Evolutionary conservation across 352 stramenopile genomes (phyloP), one percentile per base, ranked within the genome.

Genomic region (Phytopythium vexans): DNA sequence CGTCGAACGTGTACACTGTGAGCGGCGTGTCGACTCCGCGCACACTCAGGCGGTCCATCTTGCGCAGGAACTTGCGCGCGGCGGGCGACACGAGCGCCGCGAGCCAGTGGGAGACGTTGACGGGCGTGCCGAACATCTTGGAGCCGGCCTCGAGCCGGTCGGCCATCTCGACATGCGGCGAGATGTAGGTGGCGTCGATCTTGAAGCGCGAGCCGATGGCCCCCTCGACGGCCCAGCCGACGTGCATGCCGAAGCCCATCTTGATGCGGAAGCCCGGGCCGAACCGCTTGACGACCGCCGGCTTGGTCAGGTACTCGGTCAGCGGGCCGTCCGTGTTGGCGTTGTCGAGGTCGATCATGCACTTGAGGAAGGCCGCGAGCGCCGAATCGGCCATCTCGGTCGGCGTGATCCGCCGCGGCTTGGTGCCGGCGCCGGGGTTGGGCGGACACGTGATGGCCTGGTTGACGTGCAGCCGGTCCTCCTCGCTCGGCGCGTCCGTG

Each of bases 151-250:
- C 94, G 5, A 99, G 74, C 14, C 89, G 93, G 53, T 98, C 94
- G 8, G 92, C 84, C 74, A 92, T 90, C 54, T 98, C 94, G 9
- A 98, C 94, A 50, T 97, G 89, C 27, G 96, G 91, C 6, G 88
- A 97, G 50, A 99, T 95, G 61, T 98, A 98, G 12, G 95, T 98
- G n/a, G 94, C 94, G 63, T 99, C 96, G 57, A 99, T 97, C 61
- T 99, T 99, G 56, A 88, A 87, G 11, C 91, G 79, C 11, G 92
- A 98, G 37, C 95, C 95, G 56, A 99, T 98, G 3, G 94, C 96
- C 10, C 96, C 96, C 72, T 98, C 93, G 32, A 98, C 92, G 8
- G 94, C 95, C 88, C 92, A 98, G 37, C 96, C 96, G n/a, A 97
- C 89, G 68, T 98, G 95, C 66, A 99, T 89, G 34, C 94, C 95